Evolutionary conservation across 345 rosid species (phyloP), one percentile per base, ranked within the genome.

Genomic region (Theobroma cacao): DNA sequence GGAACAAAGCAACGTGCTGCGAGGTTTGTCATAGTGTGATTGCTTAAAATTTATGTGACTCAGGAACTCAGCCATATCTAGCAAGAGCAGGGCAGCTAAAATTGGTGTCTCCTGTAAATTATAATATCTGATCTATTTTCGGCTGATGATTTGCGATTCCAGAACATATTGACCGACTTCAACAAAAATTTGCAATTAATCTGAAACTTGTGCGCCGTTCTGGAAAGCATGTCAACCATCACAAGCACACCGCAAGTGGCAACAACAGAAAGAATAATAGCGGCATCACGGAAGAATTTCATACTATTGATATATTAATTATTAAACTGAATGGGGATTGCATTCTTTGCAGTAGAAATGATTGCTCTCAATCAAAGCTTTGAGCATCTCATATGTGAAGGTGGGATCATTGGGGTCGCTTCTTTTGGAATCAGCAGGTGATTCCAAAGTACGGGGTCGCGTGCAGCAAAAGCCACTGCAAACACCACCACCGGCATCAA

Each of bases 271-370:
- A 56, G 65, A 74, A 74, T 34, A 74, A 74, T 15, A 13, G 24
- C 10, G 9, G 31, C 31, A 73, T 33, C 22, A 36, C 60, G 64
- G 52, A 59, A 56, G 4, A 58, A 38, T 14, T 36, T 71, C 38
- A 17, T 15, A 68, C 1, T 6, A 68, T 3, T 38, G 70, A 26
- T 45, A 45, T 64, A 10, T 53, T 2, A 38, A n/a, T 24, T 14
- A 66, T 79, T 76, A 76, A 38, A 12, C 11, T 7, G 71, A 68
- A 55, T 89, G 89, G 36, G 90, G 80, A 82, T 85, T 87, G 84
- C 89, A 89, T 68, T 91, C 90, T 47, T 62, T 77, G 59, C 85
- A 82, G 83, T 79, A 88, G 77, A 91, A 91, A 79, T 82, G 89
- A 66, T 89, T 91, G n/a, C 11, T 80, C 77, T 88, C 87, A 36